Percentiles rank a stretch among this genome's conserved stretches.
These are phyloP conservation scores for Osmanthus fragrans DNA, from an alignment of 257 asterid genomes.

Conservation along the genomic window DNA sequence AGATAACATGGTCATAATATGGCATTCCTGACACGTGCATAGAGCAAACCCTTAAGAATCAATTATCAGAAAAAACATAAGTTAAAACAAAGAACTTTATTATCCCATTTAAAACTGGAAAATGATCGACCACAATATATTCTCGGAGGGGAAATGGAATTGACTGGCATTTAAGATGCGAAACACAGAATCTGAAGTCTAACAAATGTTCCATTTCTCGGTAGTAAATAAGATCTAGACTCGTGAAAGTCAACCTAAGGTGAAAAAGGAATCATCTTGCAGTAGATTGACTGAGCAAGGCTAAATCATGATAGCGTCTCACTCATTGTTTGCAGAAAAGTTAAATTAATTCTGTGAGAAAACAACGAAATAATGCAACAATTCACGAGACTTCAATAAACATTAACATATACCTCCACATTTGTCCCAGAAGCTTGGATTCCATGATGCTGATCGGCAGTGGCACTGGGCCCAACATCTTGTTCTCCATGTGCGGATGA, in stretches of 20 bases:
- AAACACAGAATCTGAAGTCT: not conserved
- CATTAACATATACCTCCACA: slow-evolving; percentile 62
- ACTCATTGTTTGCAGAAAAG: not conserved
- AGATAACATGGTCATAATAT: not conserved
- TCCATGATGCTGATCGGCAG: slow-evolving; percentile 30
- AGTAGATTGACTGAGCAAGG: slow-evolving; percentile 3
- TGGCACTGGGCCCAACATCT: slow-evolving; percentile 45
- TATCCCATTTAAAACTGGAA: not conserved
- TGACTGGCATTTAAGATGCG: not conserved
- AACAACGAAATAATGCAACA: not conserved
- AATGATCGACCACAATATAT: not conserved
- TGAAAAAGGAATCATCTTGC: not conserved
- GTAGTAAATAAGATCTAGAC: not conserved
- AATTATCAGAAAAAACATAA: not conserved
- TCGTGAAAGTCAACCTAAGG: not conserved
- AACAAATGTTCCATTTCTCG: not conserved
- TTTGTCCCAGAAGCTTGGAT: slow-evolving; percentile 45
- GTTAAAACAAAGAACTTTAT: not conserved
- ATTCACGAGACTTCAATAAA: not conserved
- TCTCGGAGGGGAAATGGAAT: not conserved
- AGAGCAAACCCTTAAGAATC: not conserved
- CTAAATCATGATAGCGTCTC: slow-evolving; percentile 1
- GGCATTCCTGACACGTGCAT: not conserved
- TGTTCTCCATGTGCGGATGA: slow-evolving; percentile 75
- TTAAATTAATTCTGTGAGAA: not conserved